A percentile compares a stretch with the other conserved stretches of the same genome.
Conservation (phyloP, 768 basidiomycete genomes). For the Kwoniella sp. region DNA sequence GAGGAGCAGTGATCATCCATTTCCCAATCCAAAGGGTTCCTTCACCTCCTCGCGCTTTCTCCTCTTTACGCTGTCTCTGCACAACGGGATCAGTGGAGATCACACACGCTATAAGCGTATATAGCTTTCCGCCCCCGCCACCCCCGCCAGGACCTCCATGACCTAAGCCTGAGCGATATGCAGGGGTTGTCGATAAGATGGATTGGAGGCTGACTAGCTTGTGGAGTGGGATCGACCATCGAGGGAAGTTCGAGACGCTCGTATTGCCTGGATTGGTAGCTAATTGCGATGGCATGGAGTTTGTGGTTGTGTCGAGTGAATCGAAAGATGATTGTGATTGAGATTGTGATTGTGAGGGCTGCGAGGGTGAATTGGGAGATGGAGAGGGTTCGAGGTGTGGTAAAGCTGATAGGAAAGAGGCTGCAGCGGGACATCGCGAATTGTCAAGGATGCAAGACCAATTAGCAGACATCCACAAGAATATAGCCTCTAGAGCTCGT, state of each 20-base stretch:
- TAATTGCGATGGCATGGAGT: conserved; percentile 32
- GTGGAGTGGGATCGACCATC: conserved; percentile 42
- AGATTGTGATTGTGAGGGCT: no score
- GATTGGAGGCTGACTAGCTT: conserved; percentile 29
- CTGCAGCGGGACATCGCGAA: neutral
- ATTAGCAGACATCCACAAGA: no score
- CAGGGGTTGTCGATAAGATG: neutral
- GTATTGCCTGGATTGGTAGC: conserved; percentile 15
- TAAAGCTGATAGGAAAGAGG: conserved; percentile 3
- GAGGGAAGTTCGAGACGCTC: conserved; percentile 33
- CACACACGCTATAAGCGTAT: conserved; percentile 34
- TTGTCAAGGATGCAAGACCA: no score
- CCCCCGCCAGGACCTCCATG: neutral
- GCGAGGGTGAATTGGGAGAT: conserved; percentile 1
- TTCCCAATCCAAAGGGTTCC: conserved; percentile 37
- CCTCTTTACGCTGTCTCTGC: conserved; percentile 33
- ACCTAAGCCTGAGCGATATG: neutral
- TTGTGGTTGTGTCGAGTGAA: conserved; percentile 40
- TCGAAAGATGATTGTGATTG: conserved; percentile 21
- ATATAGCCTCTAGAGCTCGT: no score
- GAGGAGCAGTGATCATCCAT: conserved; percentile 37
- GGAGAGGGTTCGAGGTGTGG: neutral
- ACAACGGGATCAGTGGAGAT: conserved; percentile 33
- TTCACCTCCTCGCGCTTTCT: conserved; percentile 29
- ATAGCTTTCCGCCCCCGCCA: conserved; percentile 1